phyloP scores from a whole-genome alignment of 2,329 filamentous ascomycete genomes.

The Ascochyta koolunga region DNA sequence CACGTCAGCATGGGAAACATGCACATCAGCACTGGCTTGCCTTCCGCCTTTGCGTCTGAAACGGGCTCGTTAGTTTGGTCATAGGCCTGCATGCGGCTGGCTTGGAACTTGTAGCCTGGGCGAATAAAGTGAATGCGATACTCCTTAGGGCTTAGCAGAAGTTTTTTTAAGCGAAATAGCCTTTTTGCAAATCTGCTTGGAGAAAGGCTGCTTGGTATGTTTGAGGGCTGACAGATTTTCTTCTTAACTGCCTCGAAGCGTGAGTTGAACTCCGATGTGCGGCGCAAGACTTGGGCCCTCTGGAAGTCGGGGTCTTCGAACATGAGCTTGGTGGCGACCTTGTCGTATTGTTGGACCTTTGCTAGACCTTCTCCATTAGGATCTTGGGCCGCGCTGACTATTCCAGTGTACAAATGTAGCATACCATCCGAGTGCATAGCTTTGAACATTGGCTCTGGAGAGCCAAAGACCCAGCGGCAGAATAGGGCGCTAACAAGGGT shows the following conservation, averaged over 20 bases:
- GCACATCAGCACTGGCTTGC: constrained; percentile 10
- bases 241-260: background rate
- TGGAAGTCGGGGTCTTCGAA: constrained; percentile 9
- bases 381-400: background rate
- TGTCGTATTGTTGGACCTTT: constrained; percentile 12
- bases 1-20: constrained; percentile 17
- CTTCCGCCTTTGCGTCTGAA: background rate
- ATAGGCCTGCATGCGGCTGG: constrained; percentile 17
- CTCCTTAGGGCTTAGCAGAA: constrained; percentile 16
- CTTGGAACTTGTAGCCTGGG: constrained; percentile 12
- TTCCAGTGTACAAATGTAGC: constrained; percentile 2
- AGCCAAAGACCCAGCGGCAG: constrained; percentile 12
- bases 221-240: background rate
- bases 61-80: background rate
- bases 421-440: background rate
- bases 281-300: background rate
- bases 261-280: background rate
- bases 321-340: constrained; percentile 2
- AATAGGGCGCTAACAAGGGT: constrained; percentile 17
- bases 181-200: background rate
- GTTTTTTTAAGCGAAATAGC: constrained; percentile 14
- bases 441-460: constrained; percentile 8
- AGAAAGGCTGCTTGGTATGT: background rate
- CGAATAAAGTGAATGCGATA: constrained; percentile 18
- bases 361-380: background rate